Evolutionary conservation across 768 basidiomycete species (phyloP), one percentile per base, ranked within the genome.

Genomic region (Kwoniella bestiolae): DNA sequence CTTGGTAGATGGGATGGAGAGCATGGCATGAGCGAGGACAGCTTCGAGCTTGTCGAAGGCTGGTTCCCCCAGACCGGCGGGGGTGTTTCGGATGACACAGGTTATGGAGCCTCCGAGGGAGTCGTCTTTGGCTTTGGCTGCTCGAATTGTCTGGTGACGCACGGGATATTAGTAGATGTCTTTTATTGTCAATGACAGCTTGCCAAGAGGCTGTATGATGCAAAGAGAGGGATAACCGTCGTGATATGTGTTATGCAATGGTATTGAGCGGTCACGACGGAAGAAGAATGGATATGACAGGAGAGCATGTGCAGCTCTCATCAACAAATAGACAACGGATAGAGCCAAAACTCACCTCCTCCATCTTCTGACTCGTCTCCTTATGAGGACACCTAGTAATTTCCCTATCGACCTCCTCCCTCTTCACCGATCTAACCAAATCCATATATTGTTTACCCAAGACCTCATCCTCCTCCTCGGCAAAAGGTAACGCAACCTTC

Each of bases 11-110:
- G 96, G 96, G 77, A 99, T 96, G 60, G 94, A 96, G 57, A 99
- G 86, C 95, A 99, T 98, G 7, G 96, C 96, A 79, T 98, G 96
- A 12, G 87, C 95, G 66, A 99, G 88, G 68, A 87, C 87, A 21
- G 96, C 96, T 82, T 96, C 95, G 80, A 98, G 90, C 82, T 98
- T 98, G 86, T 99, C 94, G 82, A 99, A 98, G 56, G 92, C 90
- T 58, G 96, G 96, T 81, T 98, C 96, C 55, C 96, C 96, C 29
- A 98, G 87, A 7, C 96, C 96, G 21, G 89, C 83, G 50, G 96
- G 96, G 2, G 90, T 88, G 61, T 89, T 88, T 47, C 95, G 90
- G 72, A 99, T 91, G 41, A 98, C 91, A 79, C 96, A 98, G 62
- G 93, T 98, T 59, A 98, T 88, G 2, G 92, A 95, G n/a, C 96